Base-by-base conservation (phyloP, 2,329 filamentous ascomycete species). In the Pseudocercospora crystallina region DNA sequence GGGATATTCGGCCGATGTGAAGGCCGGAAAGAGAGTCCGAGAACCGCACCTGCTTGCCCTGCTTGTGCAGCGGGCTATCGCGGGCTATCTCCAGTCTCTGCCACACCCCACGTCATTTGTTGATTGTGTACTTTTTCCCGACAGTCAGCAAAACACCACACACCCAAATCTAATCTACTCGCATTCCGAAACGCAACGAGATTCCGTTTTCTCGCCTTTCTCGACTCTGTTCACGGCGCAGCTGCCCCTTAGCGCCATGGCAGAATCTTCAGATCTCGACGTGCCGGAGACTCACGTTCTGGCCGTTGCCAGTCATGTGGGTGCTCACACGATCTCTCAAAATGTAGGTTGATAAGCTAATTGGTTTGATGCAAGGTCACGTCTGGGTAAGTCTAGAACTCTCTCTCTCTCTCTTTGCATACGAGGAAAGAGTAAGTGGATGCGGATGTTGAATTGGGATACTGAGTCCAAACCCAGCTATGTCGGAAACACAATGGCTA, bases 401-500 rank as follows among this genome's bases (percentile, higher is more conserved):
- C 20, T 26, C 20, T 26, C 20, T 26, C 20, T 26, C 20, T 26
- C 20, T 26, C 20, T 4, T 26, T 26, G 20, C 20, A 7, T 26
- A 26, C 12, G 17, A 37, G n/a, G 15, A 31, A 13, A 48, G 31
- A 29, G 36, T 32, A 49, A 43, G 49, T 36, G 17, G 31, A 42
- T 43, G 20, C 12, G 34, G 13, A 30, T 40, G 37, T 57, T 65
- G 39, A 66, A 50, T 20, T 11, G 20, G 9, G 32, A 32, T 26
- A 32, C 11, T 10, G 7, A 26, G 20, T 26, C 20, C 32, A 7
- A 10, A 14, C 43, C 45, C 69, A 96, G 94, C 69, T 92, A 96
- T 80, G 94, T 99, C 61, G 94, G 94, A 44, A 99, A 99, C 71
- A 96, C 92, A 65, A 96, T 99, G 78, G 91, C 91, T 36, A 90